A percentile compares a stretch with the other conserved stretches of the same genome.
Evolutionary conservation across 257 asterid species (phyloP).

Genomic region (Primulina huaijiensis): DNA sequence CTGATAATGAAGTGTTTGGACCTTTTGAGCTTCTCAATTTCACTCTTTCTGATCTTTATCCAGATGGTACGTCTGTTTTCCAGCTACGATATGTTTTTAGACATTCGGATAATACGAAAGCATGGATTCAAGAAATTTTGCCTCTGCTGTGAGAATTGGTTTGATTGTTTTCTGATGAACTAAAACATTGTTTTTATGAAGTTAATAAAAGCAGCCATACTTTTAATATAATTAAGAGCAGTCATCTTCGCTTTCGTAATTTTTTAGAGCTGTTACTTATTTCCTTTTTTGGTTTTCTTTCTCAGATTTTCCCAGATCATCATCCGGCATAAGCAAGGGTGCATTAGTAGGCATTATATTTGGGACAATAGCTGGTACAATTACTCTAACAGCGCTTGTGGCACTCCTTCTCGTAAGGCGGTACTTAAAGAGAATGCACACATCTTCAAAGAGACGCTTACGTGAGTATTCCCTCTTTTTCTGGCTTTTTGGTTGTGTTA

Average conservation of each 20-base stretch:
- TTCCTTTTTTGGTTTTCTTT: slow-evolving; percentile 23
- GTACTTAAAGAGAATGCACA: slow-evolving; percentile 37
- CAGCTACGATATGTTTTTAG: not conserved
- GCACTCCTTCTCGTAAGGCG: slow-evolving; percentile 58
- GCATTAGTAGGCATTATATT: slow-evolving; percentile 73
- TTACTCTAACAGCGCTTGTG: slow-evolving; percentile 57
- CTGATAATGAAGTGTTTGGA: slow-evolving; percentile 66
- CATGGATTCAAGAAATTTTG: not conserved
- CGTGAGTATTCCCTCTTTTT: slow-evolving; percentile 47
- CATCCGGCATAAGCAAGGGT: slow-evolving; percentile 76
- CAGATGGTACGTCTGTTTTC: slow-evolving; percentile 43
- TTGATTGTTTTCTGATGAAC: slow-evolving; percentile 6
- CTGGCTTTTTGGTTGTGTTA: slow-evolving; percentile 5
- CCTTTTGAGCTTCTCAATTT: slow-evolving; percentile 88
- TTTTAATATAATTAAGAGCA: not conserved
- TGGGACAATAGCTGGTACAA: slow-evolving; percentile 79
- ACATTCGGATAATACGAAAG: not conserved
- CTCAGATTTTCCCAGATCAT: slow-evolving; percentile 44
- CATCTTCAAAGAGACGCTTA: slow-evolving; percentile 53
- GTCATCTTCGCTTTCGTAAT: not conserved
- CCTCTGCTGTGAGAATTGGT: not conserved
- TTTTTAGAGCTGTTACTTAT: not conserved
- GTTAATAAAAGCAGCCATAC: not conserved
- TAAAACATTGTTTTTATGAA: not conserved
- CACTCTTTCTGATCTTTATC: slow-evolving; percentile 67